These are phyloP conservation scores for Salix viminalis DNA, from an alignment of 345 rosid species.

Conservation along the genomic window DNA sequence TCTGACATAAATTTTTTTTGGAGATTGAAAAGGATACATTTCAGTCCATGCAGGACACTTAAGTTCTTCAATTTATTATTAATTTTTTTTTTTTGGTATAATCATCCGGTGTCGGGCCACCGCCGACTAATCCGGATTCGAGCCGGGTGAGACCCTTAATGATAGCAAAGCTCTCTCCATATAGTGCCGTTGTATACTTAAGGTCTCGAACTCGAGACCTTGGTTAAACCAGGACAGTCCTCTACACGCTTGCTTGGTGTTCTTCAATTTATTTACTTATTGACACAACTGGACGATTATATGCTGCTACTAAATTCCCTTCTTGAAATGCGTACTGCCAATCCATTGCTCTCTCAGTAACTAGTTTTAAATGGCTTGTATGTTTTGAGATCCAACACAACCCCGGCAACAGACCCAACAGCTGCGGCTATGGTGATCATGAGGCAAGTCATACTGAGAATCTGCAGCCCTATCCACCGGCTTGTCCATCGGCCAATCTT, in stretches of 20 bases:
- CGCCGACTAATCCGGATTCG: too few relatives aligned
- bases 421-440: constrained; percentile 38
- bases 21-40: neutral
- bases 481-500: constrained; percentile 34
- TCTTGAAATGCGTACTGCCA: too few relatives aligned
- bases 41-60: neutral
- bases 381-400: constrained; percentile 48
- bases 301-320: neutral
- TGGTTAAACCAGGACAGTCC: too few relatives aligned
- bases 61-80: neutral
- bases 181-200: too few relatives aligned
- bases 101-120: too few relatives aligned
- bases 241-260: too few relatives aligned
- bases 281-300: neutral
- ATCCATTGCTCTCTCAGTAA: constrained; percentile 19
- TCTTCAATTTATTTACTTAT: neutral
- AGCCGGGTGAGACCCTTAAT: too few relatives aligned
- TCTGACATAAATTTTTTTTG: neutral
- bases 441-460: constrained; percentile 38
- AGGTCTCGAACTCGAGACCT: too few relatives aligned
- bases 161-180: too few relatives aligned
- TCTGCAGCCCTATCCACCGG: constrained; percentile 41
- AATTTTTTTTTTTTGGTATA: too few relatives aligned
- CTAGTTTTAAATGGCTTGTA: constrained; percentile 48
- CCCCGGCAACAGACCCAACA: constrained; percentile 52